These are phyloP conservation scores for Colletotrichum sp. DNA, from an alignment of 2,329 filamentous ascomycete species.

Conservation along the genomic window DNA sequence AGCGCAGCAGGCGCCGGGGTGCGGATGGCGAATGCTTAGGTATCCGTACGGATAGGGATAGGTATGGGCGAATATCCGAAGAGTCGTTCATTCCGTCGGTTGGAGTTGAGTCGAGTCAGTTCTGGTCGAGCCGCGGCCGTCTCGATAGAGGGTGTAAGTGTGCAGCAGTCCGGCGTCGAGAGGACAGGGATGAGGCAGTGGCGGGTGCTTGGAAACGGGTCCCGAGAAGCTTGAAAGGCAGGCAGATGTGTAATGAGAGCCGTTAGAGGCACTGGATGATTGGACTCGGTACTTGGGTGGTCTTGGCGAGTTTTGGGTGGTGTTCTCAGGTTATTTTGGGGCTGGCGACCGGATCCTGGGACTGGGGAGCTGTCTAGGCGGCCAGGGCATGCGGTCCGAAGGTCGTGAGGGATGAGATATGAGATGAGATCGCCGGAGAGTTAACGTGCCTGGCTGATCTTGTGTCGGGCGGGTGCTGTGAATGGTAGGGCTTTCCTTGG, in stretches of 20 bases:
- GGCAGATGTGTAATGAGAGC: neutral
- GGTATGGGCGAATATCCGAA: neutral
- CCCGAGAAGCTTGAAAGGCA: conserved; percentile 13
- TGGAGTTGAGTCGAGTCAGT: neutral
- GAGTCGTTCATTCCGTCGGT: neutral
- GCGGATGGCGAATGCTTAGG: neutral
- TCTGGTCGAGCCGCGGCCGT: neutral
- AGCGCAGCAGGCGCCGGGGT: neutral
- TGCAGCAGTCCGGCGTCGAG: neutral
- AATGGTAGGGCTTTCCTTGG: neutral
- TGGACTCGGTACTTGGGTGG: conserved; percentile 14
- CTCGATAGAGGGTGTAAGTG: neutral
- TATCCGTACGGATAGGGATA: neutral
- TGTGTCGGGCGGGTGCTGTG: neutral
- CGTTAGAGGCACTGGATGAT: conserved; percentile 3
- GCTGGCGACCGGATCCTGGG: neutral
- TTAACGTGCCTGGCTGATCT: neutral
- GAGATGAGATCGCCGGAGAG: neutral
- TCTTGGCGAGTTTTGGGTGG: conserved; percentile 15
- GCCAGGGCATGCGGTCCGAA: neutral
- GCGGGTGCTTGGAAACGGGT: neutral
- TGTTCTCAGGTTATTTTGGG: conserved; percentile 7
- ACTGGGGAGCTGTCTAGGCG: neutral
- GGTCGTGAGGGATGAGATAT: neutral
- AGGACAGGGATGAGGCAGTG: neutral